Base-by-base conservation (phyloP, 768 basidiomycete genomes). In the Clavulina sp. region DNA sequence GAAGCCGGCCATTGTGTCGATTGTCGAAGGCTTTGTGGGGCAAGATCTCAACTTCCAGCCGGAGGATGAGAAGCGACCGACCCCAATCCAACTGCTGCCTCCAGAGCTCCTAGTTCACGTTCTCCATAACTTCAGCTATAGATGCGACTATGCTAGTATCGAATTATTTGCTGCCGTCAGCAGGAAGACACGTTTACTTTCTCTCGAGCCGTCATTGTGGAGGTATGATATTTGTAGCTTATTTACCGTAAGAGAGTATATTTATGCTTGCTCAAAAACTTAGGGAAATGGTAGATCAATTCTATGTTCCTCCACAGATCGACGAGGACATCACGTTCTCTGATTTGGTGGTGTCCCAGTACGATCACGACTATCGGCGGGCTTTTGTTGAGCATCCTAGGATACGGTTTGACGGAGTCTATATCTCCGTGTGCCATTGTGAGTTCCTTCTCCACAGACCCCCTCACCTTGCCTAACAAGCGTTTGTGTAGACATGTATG, bases 361-460 rank as follows among this genome's bases (percentile, higher is more conserved):
- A 77, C 62, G 61, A 64, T 46, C 72, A 68, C 47, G 77, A 86
- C 62, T 89, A 77, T 65, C 74, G 91, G 34, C 78, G 78, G 19
- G 66, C 84, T 5, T 86, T 76, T 62, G 74, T 93, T 40, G 83
- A 89, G 63, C 83, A 87, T 52, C 87, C 88, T 13, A 75, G 91
- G 44, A 63, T 93, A 46, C 77, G 91, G 34, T 62, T 81, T 56
- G 91, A 93, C 54, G 91, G 91, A 1, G 79, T 88, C 6, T 93
- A 93, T 62, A 91, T 95, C 49, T 80, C 86, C 21, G 82, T 85
- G 19, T 92, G 88, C 60, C 88, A 89, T 63, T 93, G 54, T 55
- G 48, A n/a, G 54, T 55, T 7, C 38, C 3, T 9, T n/a, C n/a
- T n/a, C n/a, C n/a, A n/a, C n/a, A n/a, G n/a, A n/a, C n/a, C n/a